phyloP scores from a whole-genome alignment of 192 early-diverging fungal species.

The Entomortierella lignicola region DNA sequence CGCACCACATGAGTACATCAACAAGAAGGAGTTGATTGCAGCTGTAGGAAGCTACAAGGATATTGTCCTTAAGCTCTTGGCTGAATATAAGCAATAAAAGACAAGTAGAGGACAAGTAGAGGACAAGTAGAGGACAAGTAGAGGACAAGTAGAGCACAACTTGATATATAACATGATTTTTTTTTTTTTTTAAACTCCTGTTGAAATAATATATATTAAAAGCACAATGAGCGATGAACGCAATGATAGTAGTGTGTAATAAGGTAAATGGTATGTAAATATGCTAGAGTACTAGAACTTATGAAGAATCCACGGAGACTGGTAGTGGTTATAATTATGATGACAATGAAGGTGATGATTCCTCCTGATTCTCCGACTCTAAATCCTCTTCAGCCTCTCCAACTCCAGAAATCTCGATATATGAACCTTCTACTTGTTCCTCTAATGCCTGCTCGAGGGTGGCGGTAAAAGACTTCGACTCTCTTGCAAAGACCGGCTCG shows the following conservation, averaged over 20 bases:
- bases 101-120: no score
- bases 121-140: not conserved
- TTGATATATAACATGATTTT: no score
- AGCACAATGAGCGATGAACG: no score
- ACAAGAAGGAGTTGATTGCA: conserved; percentile 53
- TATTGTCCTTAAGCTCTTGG: conserved; percentile 46
- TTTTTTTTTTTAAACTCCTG: no score
- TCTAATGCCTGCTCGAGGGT: conserved; percentile 10
- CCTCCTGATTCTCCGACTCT: not conserved
- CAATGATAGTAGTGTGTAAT: no score
- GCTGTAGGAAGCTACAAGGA: conserved; percentile 56
- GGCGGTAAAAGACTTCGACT: not conserved
- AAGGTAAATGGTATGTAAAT: no score
- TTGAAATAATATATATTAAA: no score
- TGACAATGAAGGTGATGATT: not conserved
- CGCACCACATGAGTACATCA: conserved; percentile 52
- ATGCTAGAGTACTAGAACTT: no score
- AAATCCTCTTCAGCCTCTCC: conserved; percentile 27
- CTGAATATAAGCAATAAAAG: conserved; percentile 14
- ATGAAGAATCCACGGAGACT: no score
- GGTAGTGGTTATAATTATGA: no score
- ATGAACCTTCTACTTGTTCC: conserved; percentile 8
- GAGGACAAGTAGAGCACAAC: not conserved
- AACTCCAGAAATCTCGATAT: conserved; percentile 34
- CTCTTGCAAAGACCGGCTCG: not conserved